A percentile compares a stretch with the other conserved stretches of the same genome.
phyloP scores from a whole-genome alignment of 352 stramenopile species.

The Globisporangium recalcitrans region DNA sequence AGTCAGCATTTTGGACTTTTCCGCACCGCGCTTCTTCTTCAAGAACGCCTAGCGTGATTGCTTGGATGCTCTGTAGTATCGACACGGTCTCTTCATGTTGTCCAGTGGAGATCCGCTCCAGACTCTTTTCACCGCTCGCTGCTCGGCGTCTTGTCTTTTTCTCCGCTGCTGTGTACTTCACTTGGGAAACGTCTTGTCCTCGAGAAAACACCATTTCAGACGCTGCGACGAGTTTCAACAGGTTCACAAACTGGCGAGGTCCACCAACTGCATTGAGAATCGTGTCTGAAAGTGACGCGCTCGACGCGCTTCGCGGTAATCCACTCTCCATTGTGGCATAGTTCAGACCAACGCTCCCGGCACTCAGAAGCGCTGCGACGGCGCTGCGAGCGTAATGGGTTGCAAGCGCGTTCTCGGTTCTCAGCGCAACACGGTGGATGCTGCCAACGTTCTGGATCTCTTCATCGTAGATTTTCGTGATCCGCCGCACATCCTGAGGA shows the following conservation, averaged over 20 bases:
- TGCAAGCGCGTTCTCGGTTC: slow-evolving; percentile 76
- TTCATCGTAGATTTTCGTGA: slow-evolving; percentile 81
- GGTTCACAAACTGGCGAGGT: slow-evolving; percentile 66
- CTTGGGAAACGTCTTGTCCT: neutral
- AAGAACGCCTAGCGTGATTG: slow-evolving; percentile 50
- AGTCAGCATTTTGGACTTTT: slow-evolving; percentile 22
- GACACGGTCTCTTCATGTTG: slow-evolving; percentile 28
- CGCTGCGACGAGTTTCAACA: slow-evolving; percentile 78
- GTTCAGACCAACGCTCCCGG: neutral
- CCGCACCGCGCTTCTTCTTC: slow-evolving; percentile 44
- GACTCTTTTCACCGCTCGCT: neutral
- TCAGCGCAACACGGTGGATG: slow-evolving; percentile 69
- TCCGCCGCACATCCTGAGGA: slow-evolving; percentile 66
- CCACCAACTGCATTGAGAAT: slow-evolving; percentile 58
- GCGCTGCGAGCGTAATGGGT: slow-evolving; percentile 78
- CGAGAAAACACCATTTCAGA: slow-evolving; percentile 66
- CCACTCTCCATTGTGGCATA: slow-evolving; percentile 6
- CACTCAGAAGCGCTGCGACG: slow-evolving; percentile 31
- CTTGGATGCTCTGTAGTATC: slow-evolving; percentile 46
- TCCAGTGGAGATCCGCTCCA: neutral
- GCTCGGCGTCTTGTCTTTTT: neutral
- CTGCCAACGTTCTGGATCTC: slow-evolving; percentile 52
- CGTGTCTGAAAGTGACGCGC: slow-evolving; percentile 22
- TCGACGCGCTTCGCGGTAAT: slow-evolving; percentile 8
- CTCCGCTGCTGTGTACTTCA: neutral